phyloP scores from a whole-genome alignment of 352 stramenopile species.

The Globisporangium radiosum region DNA sequence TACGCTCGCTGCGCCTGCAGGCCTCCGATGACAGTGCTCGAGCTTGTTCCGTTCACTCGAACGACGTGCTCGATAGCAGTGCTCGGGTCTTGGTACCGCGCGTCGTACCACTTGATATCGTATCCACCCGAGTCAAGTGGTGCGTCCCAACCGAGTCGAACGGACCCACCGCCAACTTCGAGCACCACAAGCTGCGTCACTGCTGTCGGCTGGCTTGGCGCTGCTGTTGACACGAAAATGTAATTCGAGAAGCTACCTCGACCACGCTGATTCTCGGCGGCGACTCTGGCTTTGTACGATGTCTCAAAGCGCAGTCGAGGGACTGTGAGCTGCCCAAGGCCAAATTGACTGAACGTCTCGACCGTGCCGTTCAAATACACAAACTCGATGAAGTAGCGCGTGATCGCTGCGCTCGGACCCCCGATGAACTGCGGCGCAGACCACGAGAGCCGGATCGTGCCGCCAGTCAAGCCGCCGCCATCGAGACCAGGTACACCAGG shows the following conservation, averaged over 20 bases:
- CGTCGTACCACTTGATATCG: constrained; percentile 17
- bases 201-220: constrained; percentile 14
- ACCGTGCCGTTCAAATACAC: constrained; percentile 1
- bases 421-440: constrained; percentile 20
- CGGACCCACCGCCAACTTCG: constrained; percentile 20
- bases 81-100: constrained; percentile 16
- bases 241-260: constrained; percentile 17
- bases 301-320: constrained; percentile 20
- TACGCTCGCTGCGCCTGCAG: constrained; percentile 23
- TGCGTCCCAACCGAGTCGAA: constrained; percentile 20
- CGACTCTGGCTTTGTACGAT: constrained; percentile 20
- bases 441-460: constrained; percentile 22
- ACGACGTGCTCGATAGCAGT: constrained; percentile 5
- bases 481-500: constrained; percentile 18
- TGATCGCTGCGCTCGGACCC: constrained; percentile 3
- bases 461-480: constrained; percentile 14
- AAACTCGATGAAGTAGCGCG: constrained; percentile 17
- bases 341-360: neutral
- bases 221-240: constrained; percentile 16
- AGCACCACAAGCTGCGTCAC: constrained; percentile 13
- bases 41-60: constrained; percentile 7
- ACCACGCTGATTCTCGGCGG: constrained; percentile 18
- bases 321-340: neutral
- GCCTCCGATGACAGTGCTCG: constrained; percentile 13
- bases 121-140: constrained; percentile 26